phyloP scores from a whole-genome alignment of 2,329 filamentous ascomycete species.

The Aspergillus sergii region DNA sequence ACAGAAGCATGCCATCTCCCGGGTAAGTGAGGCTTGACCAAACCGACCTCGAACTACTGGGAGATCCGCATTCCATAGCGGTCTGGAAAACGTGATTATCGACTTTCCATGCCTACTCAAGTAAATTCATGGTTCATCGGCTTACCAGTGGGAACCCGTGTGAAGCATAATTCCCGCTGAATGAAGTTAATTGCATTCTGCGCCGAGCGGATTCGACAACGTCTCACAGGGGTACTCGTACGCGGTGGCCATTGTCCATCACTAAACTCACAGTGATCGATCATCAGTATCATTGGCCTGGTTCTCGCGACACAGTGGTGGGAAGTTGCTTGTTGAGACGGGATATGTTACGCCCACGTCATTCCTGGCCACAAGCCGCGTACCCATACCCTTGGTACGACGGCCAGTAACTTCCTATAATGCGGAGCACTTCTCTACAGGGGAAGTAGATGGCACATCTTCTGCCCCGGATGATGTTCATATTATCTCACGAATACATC shows the following conservation, averaged over 20 bases:
- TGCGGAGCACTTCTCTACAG: not conserved
- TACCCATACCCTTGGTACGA: not conserved
- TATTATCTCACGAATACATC: not conserved
- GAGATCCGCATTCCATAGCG: not conserved
- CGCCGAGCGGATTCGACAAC: not conserved
- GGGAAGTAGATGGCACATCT: not conserved
- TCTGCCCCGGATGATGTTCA: not conserved
- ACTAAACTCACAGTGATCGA: not conserved
- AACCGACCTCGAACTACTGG: not conserved
- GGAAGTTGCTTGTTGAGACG: not conserved
- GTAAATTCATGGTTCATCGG: not conserved
- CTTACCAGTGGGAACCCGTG: not conserved
- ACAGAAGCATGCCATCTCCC: conserved; percentile 3
- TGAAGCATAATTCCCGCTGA: not conserved
- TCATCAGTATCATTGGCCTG: not conserved
- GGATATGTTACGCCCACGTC: conserved; percentile 7
- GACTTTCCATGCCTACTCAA: not conserved
- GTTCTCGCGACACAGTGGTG: not conserved
- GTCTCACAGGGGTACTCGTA: not conserved
- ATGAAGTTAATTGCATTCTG: not conserved
- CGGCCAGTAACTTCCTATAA: not conserved
- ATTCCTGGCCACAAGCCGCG: conserved; percentile 2
- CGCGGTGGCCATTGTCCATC: not conserved
- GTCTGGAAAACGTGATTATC: not conserved
- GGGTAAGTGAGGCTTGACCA: not conserved